Base-by-base conservation (phyloP, 2,329 filamentous ascomycete species). In the Ophidiomyces ophidiicola region DNA sequence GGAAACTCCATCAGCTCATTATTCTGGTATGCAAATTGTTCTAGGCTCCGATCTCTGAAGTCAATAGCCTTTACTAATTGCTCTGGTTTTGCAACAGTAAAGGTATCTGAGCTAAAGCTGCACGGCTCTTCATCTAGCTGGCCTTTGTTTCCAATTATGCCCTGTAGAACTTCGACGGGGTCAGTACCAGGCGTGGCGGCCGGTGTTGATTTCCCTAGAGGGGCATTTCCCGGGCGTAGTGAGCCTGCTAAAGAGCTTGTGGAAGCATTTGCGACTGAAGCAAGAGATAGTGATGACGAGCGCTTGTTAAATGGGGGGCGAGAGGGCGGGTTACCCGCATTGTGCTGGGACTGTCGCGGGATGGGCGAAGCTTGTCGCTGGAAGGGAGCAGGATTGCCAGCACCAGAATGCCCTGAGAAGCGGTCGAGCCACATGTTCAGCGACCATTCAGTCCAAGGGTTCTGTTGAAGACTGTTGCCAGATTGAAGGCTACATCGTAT, bases 381-480 rank as follows among this genome's bases (percentile, higher is more conserved):
- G 44, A 70, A 69, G 44, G 76, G 65, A 54, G 76, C 68, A 40
- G 76, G 73, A 43, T 76, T 75, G 46, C 73, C 70, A 41, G 75
- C 66, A 58, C 74, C 76, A 42, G 78, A 72, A 60, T 81, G 78
- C 52, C 72, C 77, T 48, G 81, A 79, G 48, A 93, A 76, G 58
- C 86, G 80, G 66, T 94, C 86, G 56, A 92, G 76, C 86, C 86
- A 94, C 84, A 93, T 93, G 35, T 41, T 61, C 34, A 31, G 33
- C 25, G 25, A 35, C 7, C 32, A 41, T 36, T 39, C 37, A 39
- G 11, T 18, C 21, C 8, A 6, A n/a, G n/a, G n/a, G n/a, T n/a
- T n/a, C n/a, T n/a, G n/a, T n/a, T n/a, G n/a, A n/a, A n/a, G n/a
- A n/a, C n/a, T n/a, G n/a, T n/a, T n/a, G n/a, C n/a, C n/a, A n/a